These are phyloP conservation scores for Leccinum obscurum DNA, from an alignment of 768 basidiomycete species.

Conservation along the genomic window DNA sequence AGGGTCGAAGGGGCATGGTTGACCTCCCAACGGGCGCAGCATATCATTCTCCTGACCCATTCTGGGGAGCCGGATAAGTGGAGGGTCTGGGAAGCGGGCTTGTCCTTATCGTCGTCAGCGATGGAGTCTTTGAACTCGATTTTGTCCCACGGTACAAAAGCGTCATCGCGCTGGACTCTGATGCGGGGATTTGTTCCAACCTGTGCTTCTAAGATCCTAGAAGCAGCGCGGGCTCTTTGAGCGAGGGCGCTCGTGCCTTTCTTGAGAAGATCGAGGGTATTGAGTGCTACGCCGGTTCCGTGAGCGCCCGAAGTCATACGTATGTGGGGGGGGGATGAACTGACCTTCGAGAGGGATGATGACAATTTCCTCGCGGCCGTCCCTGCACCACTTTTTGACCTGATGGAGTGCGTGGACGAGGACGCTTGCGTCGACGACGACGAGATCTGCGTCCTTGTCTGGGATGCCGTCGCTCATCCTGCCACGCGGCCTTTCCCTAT, in stretches of 20 bases:
- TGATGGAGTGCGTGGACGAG: slow-evolving; percentile 75
- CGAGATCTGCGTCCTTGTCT: slow-evolving; percentile 67
- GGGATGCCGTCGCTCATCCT: slow-evolving; percentile 28
- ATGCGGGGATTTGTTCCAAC: slow-evolving; percentile 83
- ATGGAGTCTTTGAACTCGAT: slow-evolving; percentile 51
- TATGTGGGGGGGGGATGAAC: slow-evolving; percentile 20
- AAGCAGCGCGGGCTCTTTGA: slow-evolving; percentile 81
- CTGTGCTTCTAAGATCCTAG: slow-evolving; percentile 85
- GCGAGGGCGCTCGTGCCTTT: slow-evolving; percentile 81
- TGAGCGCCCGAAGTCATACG: not conserved
- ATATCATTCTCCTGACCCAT: slow-evolving; percentile 83
- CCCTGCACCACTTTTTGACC: slow-evolving; percentile 80
- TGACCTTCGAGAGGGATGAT: slow-evolving; percentile 88
- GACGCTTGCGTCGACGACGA: slow-evolving; percentile 82
- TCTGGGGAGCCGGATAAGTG: slow-evolving; percentile 57
- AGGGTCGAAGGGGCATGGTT: slow-evolving; percentile 46
- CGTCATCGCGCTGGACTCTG: slow-evolving; percentile 78
- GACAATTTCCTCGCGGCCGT: slow-evolving; percentile 74
- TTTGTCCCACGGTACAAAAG: slow-evolving; percentile 79
- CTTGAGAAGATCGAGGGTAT: slow-evolving; percentile 90
- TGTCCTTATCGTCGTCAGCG: slow-evolving; percentile 25
- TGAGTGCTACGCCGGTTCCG: slow-evolving; percentile 57
- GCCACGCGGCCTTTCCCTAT: slow-evolving; percentile 24
- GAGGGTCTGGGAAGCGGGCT: slow-evolving; percentile 23
- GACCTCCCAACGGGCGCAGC: slow-evolving; percentile 76